Base-by-base conservation (phyloP, 2,329 filamentous ascomycete genomes). In the Penicillium sp. region DNA sequence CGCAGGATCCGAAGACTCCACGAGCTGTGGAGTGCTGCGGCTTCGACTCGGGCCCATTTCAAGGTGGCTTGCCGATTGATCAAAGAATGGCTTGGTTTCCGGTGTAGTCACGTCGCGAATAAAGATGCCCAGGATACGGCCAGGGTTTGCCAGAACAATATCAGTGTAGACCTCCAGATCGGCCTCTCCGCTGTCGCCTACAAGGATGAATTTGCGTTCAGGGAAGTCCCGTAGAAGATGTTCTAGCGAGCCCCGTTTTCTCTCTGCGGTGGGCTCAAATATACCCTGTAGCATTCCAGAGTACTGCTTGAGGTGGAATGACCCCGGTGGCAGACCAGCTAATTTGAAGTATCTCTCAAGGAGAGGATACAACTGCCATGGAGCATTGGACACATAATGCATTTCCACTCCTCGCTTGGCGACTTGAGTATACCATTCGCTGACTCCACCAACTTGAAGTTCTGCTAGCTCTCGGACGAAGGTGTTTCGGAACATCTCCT, bases 361-460 rank as follows among this genome's bases (percentile, higher is more conserved):
- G 2, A 97, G 85, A 0, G 94, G 94, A 63, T 90, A 99, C 6
- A 99, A 81, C 69, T 99, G 95, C 95, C 95, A 99, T 0, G 94
- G 94, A 44, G 93, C 96, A 72, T 99, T 99, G n/a, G 94, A 99
- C 59, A 96, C 95, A 70, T 99, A 99, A 68, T 99, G 95, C 46
- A 99, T 82, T 62, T 86, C 84, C 20, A 97, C 93, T 15, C 92
- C 91, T 75, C 93, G 84, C 17, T 85, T 79, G 32, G 88, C 82
- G 74, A 99, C 80, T 17, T 80, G 80, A 29, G 79, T 84, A 68
- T 97, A 99, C 93, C 94, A 97, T 56, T 95, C 90, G 51, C 80
- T 84, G 17, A 97, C 92, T 2, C 94, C 94, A 13, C 91, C 87
- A 18, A 99, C 85, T 0, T 86, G 91, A 39, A 97, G 79, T 54